Percentiles rank a stretch among this genome's conserved stretches.
Evolutionary conservation across 768 basidiomycete genomes (phyloP).

Genomic region (Boletellus ananiceps): DNA sequence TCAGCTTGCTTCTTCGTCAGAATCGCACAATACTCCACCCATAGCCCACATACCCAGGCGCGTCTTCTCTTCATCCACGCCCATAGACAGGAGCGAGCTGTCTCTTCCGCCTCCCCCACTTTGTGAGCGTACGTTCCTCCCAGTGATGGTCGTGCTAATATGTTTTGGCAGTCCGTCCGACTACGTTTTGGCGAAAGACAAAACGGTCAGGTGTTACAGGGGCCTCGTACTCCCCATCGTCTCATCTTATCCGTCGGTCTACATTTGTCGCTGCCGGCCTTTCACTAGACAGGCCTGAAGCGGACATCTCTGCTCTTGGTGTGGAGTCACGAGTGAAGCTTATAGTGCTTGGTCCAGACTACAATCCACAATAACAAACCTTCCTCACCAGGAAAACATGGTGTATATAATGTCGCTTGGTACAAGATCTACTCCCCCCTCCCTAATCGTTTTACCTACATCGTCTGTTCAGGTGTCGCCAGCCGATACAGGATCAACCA

Average conservation of each 20-base stretch:
- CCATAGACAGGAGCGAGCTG: constrained; percentile 35
- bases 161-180: constrained; percentile 60
- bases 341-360: constrained; percentile 38
- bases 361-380: constrained; percentile 19
- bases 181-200: constrained; percentile 77
- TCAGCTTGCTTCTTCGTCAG: not conserved
- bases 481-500: constrained; percentile 14
- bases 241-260: constrained; percentile 68
- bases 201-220: constrained; percentile 65
- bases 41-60: constrained; percentile 11
- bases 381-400: constrained; percentile 4
- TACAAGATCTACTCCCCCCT: constrained; percentile 6
- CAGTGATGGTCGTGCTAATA: not conserved
- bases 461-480: constrained; percentile 5
- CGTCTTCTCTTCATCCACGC: constrained; percentile 12
- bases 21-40: not conserved
- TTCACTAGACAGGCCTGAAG: constrained; percentile 52
- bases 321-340: constrained; percentile 53
- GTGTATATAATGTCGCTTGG: constrained; percentile 18
- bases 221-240: constrained; percentile 68
- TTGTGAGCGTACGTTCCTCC: constrained; percentile 39
- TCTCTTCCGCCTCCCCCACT: constrained; percentile 60
- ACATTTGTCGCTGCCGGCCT: constrained; percentile 80
- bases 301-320: constrained; percentile 57
- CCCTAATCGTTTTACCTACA: constrained; percentile 2